A percentile compares a stretch with the other conserved stretches of the same genome.
These are phyloP conservation scores for Diaporthe helianthi DNA, from an alignment of 2,329 filamentous ascomycete species.

Conservation along the genomic window DNA sequence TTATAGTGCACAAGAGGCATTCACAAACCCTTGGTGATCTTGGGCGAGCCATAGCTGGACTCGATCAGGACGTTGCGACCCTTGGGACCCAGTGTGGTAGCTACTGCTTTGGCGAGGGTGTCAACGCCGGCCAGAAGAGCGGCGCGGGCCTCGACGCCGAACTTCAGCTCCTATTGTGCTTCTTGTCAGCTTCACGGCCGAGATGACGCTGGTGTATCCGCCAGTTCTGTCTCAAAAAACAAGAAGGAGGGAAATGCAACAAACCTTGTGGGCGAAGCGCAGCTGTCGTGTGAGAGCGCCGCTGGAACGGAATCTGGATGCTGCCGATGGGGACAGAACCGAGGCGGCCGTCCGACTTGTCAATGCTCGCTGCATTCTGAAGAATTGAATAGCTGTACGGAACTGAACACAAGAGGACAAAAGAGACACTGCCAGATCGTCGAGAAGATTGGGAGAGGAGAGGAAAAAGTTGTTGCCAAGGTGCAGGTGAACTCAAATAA, in stretches of 20 bases:
- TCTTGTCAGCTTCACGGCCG: slow-evolving; percentile 41
- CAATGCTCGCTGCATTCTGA: slow-evolving; percentile 94
- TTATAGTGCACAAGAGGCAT: background rate
- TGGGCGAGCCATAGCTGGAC: slow-evolving; percentile 97
- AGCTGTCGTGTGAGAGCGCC: slow-evolving; percentile 82
- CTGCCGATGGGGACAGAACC: slow-evolving; percentile 73
- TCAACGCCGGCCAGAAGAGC: slow-evolving; percentile 92
- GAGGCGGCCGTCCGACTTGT: slow-evolving; percentile 81
- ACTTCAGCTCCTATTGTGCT: slow-evolving; percentile 84
- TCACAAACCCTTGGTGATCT: slow-evolving; percentile 94
- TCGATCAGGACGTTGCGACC: slow-evolving; percentile 98
- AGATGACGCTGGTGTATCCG: background rate
- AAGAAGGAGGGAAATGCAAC: slow-evolving; percentile 38
- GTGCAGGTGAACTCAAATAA: slow-evolving; percentile 18
- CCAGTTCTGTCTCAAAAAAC: background rate
- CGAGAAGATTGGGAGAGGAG: slow-evolving; percentile 21
- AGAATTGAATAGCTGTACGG: slow-evolving; percentile 42
- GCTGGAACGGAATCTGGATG: slow-evolving; percentile 69
- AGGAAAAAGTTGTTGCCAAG: slow-evolving; percentile 8
- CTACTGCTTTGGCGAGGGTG: slow-evolving; percentile 93
- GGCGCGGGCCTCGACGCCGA: slow-evolving; percentile 93
- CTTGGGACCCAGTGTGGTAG: slow-evolving; percentile 96
- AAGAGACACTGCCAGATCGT: slow-evolving; percentile 39
- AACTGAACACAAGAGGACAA: slow-evolving; percentile 37
- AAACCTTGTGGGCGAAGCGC: slow-evolving; percentile 96